phyloP scores from a whole-genome alignment of 1,284 basidiomycete species.

The Tylopilus sp. region DNA sequence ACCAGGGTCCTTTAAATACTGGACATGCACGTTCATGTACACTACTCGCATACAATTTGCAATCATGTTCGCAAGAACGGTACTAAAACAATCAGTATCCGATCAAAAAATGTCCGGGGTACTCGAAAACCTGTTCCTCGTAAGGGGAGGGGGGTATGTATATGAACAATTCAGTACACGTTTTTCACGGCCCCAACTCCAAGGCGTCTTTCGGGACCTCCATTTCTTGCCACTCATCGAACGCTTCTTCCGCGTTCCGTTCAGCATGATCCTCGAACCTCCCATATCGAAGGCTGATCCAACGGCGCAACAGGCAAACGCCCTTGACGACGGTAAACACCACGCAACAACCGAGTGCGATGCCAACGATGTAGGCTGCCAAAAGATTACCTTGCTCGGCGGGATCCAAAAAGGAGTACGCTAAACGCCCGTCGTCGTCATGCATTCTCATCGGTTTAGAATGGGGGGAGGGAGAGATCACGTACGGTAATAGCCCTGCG shows the following conservation, averaged over 20 bases:
- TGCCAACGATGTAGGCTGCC: slow-evolving; percentile 54
- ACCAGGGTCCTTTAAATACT: no score
- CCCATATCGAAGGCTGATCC: slow-evolving; percentile 15
- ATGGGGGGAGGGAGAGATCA: slow-evolving; percentile 13
- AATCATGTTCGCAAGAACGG: no score
- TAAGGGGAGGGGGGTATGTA: neutral
- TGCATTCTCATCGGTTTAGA: neutral
- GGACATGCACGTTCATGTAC: no score
- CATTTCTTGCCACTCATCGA: slow-evolving; percentile 30
- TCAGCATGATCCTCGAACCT: slow-evolving; percentile 1
- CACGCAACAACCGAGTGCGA: slow-evolving; percentile 43
- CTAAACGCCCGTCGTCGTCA: slow-evolving; percentile 25
- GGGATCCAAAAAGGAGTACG: slow-evolving; percentile 48
- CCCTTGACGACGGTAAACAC: slow-evolving; percentile 44
- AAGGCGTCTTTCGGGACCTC: neutral
- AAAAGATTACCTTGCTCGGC: slow-evolving; percentile 32
- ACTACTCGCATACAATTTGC: no score
- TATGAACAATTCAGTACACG: no score
- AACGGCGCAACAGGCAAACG: slow-evolving; percentile 34
- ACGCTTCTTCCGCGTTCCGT: slow-evolving; percentile 14
- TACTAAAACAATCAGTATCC: no score
- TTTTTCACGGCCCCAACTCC: neutral
- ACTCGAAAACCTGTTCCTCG: neutral
- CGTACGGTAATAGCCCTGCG: slow-evolving; percentile 62
- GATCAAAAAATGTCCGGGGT: no score